Base-by-base conservation (phyloP, 371 early-diverging fungal genomes). In the Gilbertella persicaria region DNA sequence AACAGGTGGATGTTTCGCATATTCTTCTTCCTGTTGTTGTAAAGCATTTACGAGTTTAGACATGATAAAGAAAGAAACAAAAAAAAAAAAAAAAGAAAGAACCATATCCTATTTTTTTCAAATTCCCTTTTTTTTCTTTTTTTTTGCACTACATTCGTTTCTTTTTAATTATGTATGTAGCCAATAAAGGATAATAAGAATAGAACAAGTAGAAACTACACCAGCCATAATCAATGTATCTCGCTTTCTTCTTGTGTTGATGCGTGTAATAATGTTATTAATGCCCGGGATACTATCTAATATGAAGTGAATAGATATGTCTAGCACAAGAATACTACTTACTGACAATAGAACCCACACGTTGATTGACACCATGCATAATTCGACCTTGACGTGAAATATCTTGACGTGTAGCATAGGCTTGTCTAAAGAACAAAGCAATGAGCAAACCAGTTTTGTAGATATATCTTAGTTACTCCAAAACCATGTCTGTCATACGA, bases 191-290 rank as follows among this genome's bases (percentile, higher is more conserved):
- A 84, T 51, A 53, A 88, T 66, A 23, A 88, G 58, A 42, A 80
- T 75, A 8, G 68, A 66, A 60, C 88, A 85, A 21, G 71, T 71
- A 30, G 84, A 77, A 35, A 85, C 70, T 7, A 88, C 83, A 26
- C 75, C 75, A 4, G 82, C 85, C 80, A 88, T 72, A 41, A 88
- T 80, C 26, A 84, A 45, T 9, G 85, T 76, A 60, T 88, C 87
- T 36, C 86, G 64, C 54, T 73, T 71, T 67, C 83, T 74, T 45
- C 83, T 69, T n/a, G 78, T 79, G 45, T 80, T 75, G 53, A 88
- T 88, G 44, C 75, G 79, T 17, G 69, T 60, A 28, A 88, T 75
- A n/a, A 86, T 58, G 43, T 75, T 78, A 45, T 84, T 86, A 55
- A 88, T 75, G 7, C 78, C 72, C 4, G 88, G 88, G 36, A 88